Evolutionary conservation across 1,284 basidiomycete genomes (phyloP).

Genomic region (Boletus sp.): DNA sequence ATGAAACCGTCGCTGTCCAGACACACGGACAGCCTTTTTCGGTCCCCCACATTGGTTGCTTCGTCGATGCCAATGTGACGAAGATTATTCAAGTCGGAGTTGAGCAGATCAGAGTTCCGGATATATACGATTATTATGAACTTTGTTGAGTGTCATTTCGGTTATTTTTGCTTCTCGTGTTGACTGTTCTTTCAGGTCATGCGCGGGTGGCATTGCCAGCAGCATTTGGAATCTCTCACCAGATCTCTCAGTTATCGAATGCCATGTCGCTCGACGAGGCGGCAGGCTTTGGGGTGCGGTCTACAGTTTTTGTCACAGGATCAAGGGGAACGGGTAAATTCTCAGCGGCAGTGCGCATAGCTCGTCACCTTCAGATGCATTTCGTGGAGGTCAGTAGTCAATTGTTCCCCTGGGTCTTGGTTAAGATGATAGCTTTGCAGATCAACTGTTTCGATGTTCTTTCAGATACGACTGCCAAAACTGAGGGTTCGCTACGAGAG

Average conservation of each 20-base stretch:
- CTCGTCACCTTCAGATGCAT: constrained; percentile 71
- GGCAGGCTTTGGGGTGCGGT: constrained; percentile 56
- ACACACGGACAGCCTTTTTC: constrained; percentile 41
- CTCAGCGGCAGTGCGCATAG: constrained; percentile 56
- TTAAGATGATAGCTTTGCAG: constrained; percentile 39
- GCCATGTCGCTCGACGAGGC: constrained; percentile 58
- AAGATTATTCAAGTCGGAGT: constrained; percentile 79
- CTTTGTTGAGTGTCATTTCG: constrained; percentile 40
- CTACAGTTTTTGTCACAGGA: constrained; percentile 75
- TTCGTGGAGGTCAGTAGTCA: constrained; percentile 64
- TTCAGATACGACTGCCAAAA: constrained; percentile 78
- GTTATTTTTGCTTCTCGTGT: not conserved
- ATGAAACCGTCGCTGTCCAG: constrained; percentile 47
- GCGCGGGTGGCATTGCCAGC: not conserved
- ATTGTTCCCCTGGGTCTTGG: not conserved
- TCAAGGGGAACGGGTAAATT: constrained; percentile 75
- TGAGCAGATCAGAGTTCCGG: constrained; percentile 67
- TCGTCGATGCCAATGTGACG: constrained; percentile 74
- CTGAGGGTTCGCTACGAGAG: constrained; percentile 74
- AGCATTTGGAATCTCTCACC: constrained; percentile 31
- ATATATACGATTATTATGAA: constrained; percentile 55
- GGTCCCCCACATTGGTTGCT: constrained; percentile 79
- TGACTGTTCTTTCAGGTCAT: constrained; percentile 18
- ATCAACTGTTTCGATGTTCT: constrained; percentile 85
- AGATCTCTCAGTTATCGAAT: constrained; percentile 51